Percentiles rank a stretch among this genome's conserved stretches.
These are phyloP conservation scores for Acanthamoeba culbertsoni DNA, from an alignment of 208 protist genomes.

Conservation along the genomic window DNA sequence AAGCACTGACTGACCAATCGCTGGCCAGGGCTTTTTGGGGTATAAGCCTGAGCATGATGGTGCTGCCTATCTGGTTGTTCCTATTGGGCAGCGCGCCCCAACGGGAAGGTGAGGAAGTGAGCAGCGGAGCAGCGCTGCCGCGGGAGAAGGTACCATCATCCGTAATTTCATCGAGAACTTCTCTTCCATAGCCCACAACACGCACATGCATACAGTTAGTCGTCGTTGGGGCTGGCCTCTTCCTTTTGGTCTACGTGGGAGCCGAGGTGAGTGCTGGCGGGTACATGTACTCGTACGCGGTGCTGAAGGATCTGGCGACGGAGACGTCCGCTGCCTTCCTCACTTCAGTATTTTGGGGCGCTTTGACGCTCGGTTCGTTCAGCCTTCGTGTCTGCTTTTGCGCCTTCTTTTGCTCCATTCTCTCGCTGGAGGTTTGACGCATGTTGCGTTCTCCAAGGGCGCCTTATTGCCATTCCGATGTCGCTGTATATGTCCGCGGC, in stretches of 20 bases:
- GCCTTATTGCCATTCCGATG: slow-evolving; percentile 1
- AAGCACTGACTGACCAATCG: not conserved
- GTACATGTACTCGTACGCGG: slow-evolving; percentile 49
- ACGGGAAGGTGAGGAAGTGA: not conserved
- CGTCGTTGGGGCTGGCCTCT: not conserved
- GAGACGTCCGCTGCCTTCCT: slow-evolving; percentile 19
- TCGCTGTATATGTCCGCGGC: slow-evolving; percentile 17
- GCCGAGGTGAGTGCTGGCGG: slow-evolving; percentile 47
- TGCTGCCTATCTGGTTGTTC: slow-evolving; percentile 33
- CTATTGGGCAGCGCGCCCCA: not conserved
- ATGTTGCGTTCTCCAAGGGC: not conserved
- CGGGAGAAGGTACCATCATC: not conserved
- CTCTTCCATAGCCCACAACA: not conserved
- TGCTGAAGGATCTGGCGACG: not conserved
- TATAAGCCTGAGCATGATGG: not conserved
- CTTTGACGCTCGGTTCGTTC: slow-evolving; percentile 27
- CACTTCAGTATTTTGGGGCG: slow-evolving; percentile 43
- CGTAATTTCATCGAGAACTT: not conserved
- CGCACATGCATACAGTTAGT: not conserved
- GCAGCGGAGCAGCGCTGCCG: not conserved
- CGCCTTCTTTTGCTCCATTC: not conserved
- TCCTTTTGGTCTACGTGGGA: slow-evolving; percentile 48
- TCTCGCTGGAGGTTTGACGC: not conserved
- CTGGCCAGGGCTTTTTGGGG: slow-evolving; percentile 21
- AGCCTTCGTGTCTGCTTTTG: not conserved